These are phyloP conservation scores for Backusella westeae DNA, from an alignment of 192 early-diverging fungal species.

Conservation along the genomic window DNA sequence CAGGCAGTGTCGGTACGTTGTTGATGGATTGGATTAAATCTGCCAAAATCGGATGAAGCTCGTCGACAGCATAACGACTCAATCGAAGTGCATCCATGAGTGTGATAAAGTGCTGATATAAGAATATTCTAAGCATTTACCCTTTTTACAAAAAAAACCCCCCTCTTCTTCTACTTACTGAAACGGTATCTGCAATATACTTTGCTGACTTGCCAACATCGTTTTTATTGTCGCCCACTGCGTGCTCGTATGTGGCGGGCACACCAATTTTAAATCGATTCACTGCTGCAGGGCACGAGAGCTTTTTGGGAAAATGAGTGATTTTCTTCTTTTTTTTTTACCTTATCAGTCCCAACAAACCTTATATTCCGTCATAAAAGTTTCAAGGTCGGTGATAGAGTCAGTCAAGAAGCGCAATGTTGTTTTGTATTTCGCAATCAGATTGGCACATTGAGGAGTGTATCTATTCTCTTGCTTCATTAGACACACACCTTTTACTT, in stretches of 20 bases:
- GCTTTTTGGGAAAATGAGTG: slow-evolving; percentile 33
- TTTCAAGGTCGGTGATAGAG: slow-evolving; percentile 62
- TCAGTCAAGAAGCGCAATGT: slow-evolving; percentile 65
- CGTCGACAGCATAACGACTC: slow-evolving; percentile 82
- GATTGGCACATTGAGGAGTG: slow-evolving; percentile 83
- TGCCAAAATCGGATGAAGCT: slow-evolving; percentile 83
- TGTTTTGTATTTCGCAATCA: slow-evolving; percentile 92
- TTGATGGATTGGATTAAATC: slow-evolving; percentile 90
- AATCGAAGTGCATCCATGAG: slow-evolving; percentile 87
- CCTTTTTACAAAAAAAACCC: background rate
- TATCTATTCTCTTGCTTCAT: slow-evolving; percentile 53
- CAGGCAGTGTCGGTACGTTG: slow-evolving; percentile 69
- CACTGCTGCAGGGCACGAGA: slow-evolving; percentile 83
- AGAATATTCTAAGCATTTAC: background rate
- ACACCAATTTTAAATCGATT: slow-evolving; percentile 93
- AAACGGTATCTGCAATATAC: slow-evolving; percentile 77
- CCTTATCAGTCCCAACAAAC: slow-evolving; percentile 23
- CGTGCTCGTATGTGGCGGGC: slow-evolving; percentile 94
- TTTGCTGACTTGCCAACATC: slow-evolving; percentile 64
- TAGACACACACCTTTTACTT: background rate
- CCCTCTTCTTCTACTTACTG: slow-evolving; percentile 30
- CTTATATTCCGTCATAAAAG: slow-evolving; percentile 81
- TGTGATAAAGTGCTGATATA: slow-evolving; percentile 79
- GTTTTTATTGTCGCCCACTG: slow-evolving; percentile 43
- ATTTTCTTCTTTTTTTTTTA: background rate